A percentile compares a stretch with the other conserved stretches of the same genome.
Evolutionary conservation across 164 flowering plant genomes (phyloP).

Genomic region (Kalanchoe fedtschenkoi): DNA sequence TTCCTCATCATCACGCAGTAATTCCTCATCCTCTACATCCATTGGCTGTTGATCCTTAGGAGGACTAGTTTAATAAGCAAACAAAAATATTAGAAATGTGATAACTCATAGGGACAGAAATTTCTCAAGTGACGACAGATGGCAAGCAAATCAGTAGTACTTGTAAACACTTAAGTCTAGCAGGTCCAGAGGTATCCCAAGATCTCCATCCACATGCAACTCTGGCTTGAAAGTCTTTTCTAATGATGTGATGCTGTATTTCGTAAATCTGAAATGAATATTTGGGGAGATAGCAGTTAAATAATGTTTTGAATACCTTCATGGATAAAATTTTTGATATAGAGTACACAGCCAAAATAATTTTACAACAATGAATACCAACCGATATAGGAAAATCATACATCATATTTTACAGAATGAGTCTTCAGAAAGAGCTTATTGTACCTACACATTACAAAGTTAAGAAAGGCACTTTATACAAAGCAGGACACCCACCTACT

Average conservation of each 20-base stretch:
- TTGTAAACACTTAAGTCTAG: slow-evolving; percentile 96
- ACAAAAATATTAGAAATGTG: slow-evolving; percentile 2
- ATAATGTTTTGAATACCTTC: too few relatives aligned
- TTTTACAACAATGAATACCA: too few relatives aligned
- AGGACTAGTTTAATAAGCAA: slow-evolving; percentile 35
- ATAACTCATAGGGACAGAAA: background rate
- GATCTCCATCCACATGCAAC: slow-evolving; percentile 82
- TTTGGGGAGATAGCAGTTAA: background rate
- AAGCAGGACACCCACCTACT: too few relatives aligned
- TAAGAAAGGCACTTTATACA: too few relatives aligned
- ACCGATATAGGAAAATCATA: too few relatives aligned
- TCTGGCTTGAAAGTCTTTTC: slow-evolving; percentile 95
- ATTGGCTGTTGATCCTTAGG: slow-evolving; percentile 44
- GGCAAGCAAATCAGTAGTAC: slow-evolving; percentile 26
- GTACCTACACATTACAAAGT: too few relatives aligned
- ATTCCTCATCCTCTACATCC: slow-evolving; percentile 86
- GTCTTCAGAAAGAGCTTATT: too few relatives aligned
- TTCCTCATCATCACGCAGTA: slow-evolving; percentile 65
- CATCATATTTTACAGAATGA: too few relatives aligned
- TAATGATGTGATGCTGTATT: slow-evolving; percentile 71
- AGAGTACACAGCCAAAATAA: too few relatives aligned
- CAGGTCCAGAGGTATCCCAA: slow-evolving; percentile 92
- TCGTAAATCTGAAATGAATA: slow-evolving; percentile 52
- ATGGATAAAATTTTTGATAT: too few relatives aligned
- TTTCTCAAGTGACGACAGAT: slow-evolving; percentile 4